These are phyloP conservation scores for Neurospora sp. DNA, from an alignment of 2,329 filamentous ascomycete genomes.

Conservation along the genomic window DNA sequence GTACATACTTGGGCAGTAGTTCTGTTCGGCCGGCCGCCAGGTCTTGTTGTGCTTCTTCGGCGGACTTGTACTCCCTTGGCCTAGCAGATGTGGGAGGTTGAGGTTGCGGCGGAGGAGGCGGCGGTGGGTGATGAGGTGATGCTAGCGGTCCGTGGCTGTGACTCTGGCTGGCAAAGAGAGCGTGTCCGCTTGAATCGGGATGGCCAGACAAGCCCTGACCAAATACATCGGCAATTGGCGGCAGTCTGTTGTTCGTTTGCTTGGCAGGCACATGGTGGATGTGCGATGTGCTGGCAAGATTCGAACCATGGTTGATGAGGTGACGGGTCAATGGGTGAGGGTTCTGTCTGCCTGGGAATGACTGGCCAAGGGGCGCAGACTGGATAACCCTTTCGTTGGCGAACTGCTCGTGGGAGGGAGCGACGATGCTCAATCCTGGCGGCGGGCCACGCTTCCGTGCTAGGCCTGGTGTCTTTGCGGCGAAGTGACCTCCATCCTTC, in stretches of 20 bases:
- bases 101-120: constrained; percentile 25
- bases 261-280: constrained; percentile 83
- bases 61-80: constrained; percentile 82
- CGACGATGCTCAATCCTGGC: constrained; percentile 86
- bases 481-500: constrained; percentile 36
- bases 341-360: constrained; percentile 84
- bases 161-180: constrained; percentile 51
- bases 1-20: constrained; percentile 82
- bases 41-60: constrained; percentile 88
- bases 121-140: constrained; percentile 64
- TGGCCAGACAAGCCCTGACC: constrained; percentile 63
- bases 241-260: constrained; percentile 84
- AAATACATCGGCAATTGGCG: constrained; percentile 91
- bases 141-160: constrained; percentile 60
- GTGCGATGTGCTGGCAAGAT: constrained; percentile 73
- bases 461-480: constrained; percentile 63
- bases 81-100: constrained; percentile 50
- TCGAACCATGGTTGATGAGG: constrained; percentile 70
- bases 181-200: constrained; percentile 41
- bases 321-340: constrained; percentile 68
- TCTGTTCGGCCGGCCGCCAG: constrained; percentile 87
- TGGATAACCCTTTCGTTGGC: constrained; percentile 92
- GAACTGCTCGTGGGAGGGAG: constrained; percentile 84
- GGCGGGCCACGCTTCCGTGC: constrained; percentile 70
- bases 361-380: constrained; percentile 88